Evolutionary conservation across 805 yeast genomes (phyloP).

Genomic region (Candida corydali): DNA sequence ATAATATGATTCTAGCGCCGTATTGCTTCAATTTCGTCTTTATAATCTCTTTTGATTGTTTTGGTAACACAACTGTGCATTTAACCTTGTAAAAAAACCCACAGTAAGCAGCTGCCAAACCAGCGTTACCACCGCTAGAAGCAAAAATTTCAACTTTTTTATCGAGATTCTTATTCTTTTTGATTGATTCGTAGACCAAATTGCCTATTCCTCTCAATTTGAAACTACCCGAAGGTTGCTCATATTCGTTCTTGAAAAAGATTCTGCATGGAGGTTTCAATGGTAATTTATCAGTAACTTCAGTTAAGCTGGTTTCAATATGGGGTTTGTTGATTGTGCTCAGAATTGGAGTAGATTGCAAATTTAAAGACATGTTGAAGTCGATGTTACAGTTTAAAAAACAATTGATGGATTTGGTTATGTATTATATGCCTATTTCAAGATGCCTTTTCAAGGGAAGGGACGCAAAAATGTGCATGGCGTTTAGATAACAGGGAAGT

Average conservation of each 20-base stretch:
- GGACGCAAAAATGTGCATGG: too few relatives aligned
- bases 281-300: constrained; percentile 30
- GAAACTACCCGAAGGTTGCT: constrained; percentile 55
- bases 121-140: constrained; percentile 56
- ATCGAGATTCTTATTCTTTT: constrained; percentile 16
- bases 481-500: neutral
- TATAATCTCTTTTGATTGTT: constrained; percentile 43
- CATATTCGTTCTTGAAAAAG: constrained; percentile 45
- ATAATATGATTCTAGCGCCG: constrained; percentile 49
- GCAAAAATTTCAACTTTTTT: constrained; percentile 41
- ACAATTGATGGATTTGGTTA: too few relatives aligned
- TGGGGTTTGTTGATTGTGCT: constrained; percentile 19
- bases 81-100: constrained; percentile 30
- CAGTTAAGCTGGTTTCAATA: constrained; percentile 35
- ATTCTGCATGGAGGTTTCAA: constrained; percentile 37
- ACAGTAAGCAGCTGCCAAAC: constrained; percentile 51
- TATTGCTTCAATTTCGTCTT: constrained; percentile 38
- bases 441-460: too few relatives aligned
- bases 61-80: constrained; percentile 66
- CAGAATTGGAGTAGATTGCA: too few relatives aligned
- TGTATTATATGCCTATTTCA: too few relatives aligned
- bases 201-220: constrained; percentile 53
- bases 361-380: constrained; percentile 10
- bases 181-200: constrained; percentile 32
- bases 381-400: too few relatives aligned